Conservation (phyloP, 1,139 yeast species). For the Saccharomyces pastorianus region DNA sequence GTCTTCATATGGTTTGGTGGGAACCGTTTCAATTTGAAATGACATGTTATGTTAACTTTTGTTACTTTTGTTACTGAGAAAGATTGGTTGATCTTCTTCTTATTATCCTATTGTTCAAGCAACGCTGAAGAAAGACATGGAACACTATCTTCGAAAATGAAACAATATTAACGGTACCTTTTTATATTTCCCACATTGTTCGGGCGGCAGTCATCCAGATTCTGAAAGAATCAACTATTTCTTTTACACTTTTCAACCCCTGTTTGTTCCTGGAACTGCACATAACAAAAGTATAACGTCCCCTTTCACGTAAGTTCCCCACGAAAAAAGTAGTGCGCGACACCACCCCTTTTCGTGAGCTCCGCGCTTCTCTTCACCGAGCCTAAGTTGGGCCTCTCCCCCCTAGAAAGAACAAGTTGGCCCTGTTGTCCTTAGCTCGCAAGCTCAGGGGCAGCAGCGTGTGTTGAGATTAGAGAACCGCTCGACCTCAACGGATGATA, state of each 20-base stretch:
- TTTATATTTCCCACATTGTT: not conserved
- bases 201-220: not conserved
- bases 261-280: not conserved
- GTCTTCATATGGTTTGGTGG: slow-evolving; percentile 74
- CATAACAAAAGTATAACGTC: not conserved
- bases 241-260: not conserved
- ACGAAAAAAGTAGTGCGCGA: not conserved
- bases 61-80: not conserved
- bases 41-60: slow-evolving; percentile 5
- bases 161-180: not conserved
- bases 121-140: not conserved
- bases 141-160: not conserved
- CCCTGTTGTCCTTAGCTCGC: not conserved
- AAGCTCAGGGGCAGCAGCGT: not conserved
- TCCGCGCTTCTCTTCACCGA: not conserved
- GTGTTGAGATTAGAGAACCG: not conserved
- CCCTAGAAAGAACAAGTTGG: not conserved
- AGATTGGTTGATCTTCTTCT: not conserved
- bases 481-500: not conserved
- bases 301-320: not conserved
- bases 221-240: not conserved
- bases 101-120: not conserved
- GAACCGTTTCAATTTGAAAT: slow-evolving; percentile 16
- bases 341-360: not conserved
- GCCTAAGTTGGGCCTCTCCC: not conserved